These are phyloP conservation scores for Malus asiatica DNA, from an alignment of 306 rosid species.

Conservation along the genomic window DNA sequence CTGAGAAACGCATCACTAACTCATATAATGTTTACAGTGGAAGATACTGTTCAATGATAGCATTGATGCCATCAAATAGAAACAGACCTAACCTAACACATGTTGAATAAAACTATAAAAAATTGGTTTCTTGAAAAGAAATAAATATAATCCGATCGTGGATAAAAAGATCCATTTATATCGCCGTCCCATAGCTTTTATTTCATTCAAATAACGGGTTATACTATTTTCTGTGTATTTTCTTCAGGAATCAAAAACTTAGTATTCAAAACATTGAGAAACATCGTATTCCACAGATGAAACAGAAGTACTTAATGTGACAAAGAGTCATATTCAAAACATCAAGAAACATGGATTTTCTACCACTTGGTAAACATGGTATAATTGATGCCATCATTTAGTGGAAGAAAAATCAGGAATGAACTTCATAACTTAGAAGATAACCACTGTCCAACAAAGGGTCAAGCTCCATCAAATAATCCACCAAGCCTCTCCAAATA, in stretches of 20 bases:
- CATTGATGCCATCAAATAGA: background rate
- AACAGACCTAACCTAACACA: background rate
- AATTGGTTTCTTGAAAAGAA: background rate
- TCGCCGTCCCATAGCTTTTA: too few species aligned
- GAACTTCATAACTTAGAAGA: background rate
- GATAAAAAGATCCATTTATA: too few species aligned
- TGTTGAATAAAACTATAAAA: background rate
- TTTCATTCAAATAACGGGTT: too few species aligned
- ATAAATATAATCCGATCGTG: too few species aligned
- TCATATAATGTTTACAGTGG: background rate
- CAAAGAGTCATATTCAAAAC: background rate
- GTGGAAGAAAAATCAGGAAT: background rate
- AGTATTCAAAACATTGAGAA: background rate
- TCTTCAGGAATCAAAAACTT: background rate
- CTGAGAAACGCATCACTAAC: slow-evolving; percentile 15
- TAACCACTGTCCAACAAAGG: too few species aligned
- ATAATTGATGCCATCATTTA: background rate
- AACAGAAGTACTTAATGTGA: background rate
- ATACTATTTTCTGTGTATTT: background rate
- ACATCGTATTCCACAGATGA: background rate
- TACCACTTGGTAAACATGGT: background rate
- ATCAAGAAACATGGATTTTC: background rate
- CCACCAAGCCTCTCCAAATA: background rate
- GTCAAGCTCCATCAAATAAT: background rate
- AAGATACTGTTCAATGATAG: background rate